phyloP scores from a whole-genome alignment of 768 basidiomycete genomes.

The Phylloporus sp. region DNA sequence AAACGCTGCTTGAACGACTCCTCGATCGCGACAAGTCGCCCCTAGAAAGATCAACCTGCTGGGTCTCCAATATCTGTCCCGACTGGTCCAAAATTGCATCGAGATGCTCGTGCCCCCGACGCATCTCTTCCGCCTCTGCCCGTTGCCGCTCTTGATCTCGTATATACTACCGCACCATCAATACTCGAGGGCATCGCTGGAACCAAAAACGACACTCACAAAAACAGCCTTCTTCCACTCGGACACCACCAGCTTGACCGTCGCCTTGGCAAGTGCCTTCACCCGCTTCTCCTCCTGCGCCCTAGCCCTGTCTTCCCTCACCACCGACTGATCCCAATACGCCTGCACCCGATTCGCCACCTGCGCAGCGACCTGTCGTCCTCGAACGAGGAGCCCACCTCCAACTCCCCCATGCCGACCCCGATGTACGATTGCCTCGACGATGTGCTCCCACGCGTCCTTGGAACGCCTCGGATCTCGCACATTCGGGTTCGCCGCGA shows the following conservation, averaged over 20 bases:
- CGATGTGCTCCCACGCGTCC: conserved; percentile 58
- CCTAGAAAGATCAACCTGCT: conserved; percentile 62
- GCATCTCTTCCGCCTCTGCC: conserved; percentile 71
- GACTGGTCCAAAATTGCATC: conserved; percentile 89
- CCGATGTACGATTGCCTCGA: conserved; percentile 40
- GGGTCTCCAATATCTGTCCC: conserved; percentile 78
- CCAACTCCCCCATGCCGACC: conserved; percentile 14
- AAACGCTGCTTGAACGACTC: conserved; percentile 56
- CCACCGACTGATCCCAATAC: conserved; percentile 70
- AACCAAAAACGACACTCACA: conserved; percentile 41
- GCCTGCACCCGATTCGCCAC: conserved; percentile 62
- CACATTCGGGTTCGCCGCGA: conserved; percentile 14
- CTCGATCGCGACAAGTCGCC: conserved; percentile 42
- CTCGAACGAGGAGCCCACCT: conserved; percentile 19
- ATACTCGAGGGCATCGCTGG: background rate
- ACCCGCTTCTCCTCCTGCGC: conserved; percentile 63
- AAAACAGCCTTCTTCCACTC: conserved; percentile 90
- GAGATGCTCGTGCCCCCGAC: conserved; percentile 77
- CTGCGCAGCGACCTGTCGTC: conserved; percentile 42
- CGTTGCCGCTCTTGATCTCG: conserved; percentile 61
- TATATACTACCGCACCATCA: conserved; percentile 50
- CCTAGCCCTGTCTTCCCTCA: conserved; percentile 54
- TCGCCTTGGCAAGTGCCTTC: conserved; percentile 62
- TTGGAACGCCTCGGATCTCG: conserved; percentile 24
- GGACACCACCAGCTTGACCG: conserved; percentile 59